Evolutionary conservation across 2,329 filamentous ascomycete genomes (phyloP), one percentile per base, ranked within the genome.

Genomic region (Alternaria rosae): DNA sequence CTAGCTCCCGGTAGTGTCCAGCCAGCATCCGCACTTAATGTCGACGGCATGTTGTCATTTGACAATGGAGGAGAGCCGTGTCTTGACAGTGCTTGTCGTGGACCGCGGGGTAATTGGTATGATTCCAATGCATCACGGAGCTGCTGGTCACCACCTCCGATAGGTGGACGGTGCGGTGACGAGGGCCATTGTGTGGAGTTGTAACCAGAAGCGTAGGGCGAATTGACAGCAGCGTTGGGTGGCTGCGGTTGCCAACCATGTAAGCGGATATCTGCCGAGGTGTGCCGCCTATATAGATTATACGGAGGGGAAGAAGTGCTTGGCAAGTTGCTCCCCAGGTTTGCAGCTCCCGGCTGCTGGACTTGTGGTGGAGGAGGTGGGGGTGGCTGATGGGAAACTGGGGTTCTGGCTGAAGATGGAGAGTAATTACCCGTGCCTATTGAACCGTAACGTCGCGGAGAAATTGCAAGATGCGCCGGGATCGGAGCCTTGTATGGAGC

Each of bases 231-330:
- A 35, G 76, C 76, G 81, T 78, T 57, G 75, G 81, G 77, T 48
- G 73, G 82, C 66, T 78, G 84, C 8, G 84, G 92, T 76, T 93
- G 91, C 71, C 83, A 94, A 62, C 82, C 82, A 64, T 83, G 81
- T 6, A 82, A 91, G 55, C 95, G 90, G 70, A 99, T 98, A 77
- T 99, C 95, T 61, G 95, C 95, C 41, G 94, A 94, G 2, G 95
- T 99, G 80, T 99, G 95, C 64, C 94, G 88, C 66, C 94, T 89
- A 45, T 89, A 87, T 48, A 97, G 84, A 71, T 89, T 93, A 59
- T 88, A 86, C 1, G 86, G 85, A 23, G 87, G 85, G 38, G 87
- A 87, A 20, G 74, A 70, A 58, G 84, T 84, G 56, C 64, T 73
- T 48, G 64, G 68, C 58, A 83, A 80, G 59, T 68, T 74, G 56